Evolutionary conservation across 2,329 filamentous ascomycete genomes (phyloP).

Genomic region (Xylariaceae sp.): DNA sequence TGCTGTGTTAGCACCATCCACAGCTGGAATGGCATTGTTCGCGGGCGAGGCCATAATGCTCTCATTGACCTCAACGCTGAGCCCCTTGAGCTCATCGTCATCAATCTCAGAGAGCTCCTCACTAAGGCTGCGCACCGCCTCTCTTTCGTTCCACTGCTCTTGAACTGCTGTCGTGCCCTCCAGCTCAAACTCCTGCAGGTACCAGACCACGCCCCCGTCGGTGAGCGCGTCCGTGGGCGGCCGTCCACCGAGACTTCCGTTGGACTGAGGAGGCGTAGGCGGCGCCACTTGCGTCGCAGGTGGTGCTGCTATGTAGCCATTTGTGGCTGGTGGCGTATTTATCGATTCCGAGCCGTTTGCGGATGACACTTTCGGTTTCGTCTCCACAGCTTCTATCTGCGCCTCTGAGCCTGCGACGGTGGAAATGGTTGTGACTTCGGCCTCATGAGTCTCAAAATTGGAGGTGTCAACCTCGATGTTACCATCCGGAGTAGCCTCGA

Average conservation of each 20-base stretch:
- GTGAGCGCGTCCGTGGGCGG: conserved; percentile 52
- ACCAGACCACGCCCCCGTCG: conserved; percentile 83
- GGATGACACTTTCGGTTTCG: conserved; percentile 24
- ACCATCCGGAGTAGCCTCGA: conserved; percentile 32
- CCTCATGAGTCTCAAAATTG: conserved; percentile 30
- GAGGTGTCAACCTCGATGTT: conserved; percentile 47
- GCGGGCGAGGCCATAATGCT: conserved; percentile 40
- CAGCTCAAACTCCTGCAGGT: conserved; percentile 75
- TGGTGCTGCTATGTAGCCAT: conserved; percentile 39
- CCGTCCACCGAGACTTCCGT: conserved; percentile 46
- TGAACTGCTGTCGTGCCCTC: conserved; percentile 74
- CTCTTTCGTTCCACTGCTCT: conserved; percentile 69
- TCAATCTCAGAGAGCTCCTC: conserved; percentile 90
- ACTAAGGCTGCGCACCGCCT: conserved; percentile 65
- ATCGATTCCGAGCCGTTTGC: conserved; percentile 30
- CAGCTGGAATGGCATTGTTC: conserved; percentile 16
- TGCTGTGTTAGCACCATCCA: conserved; percentile 18
- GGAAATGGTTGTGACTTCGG: conserved; percentile 19
- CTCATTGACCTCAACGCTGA: conserved; percentile 52
- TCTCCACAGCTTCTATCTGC: conserved; percentile 15
- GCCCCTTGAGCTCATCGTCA: conserved; percentile 78
- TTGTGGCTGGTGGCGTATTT: conserved; percentile 46
- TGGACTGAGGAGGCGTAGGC: conserved; percentile 65
- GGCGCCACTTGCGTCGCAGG: conserved; percentile 41
- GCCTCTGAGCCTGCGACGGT: conserved; percentile 2